Percentiles rank a stretch among this genome's conserved stretches.
phyloP scores from a whole-genome alignment of 73 alveolate genomes.

The Paramecium caudatum region DNA sequence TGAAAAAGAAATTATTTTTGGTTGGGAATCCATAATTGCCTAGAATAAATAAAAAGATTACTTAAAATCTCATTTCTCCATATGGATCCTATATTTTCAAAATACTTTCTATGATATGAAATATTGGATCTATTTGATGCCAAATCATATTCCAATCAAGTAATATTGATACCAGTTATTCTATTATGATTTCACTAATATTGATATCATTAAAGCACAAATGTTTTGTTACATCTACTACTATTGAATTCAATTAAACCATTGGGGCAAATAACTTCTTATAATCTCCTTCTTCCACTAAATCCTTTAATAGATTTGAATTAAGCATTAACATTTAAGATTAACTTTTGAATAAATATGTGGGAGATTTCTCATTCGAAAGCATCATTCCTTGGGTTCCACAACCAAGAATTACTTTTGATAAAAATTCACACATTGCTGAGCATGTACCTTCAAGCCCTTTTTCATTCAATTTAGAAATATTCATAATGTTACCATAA shows the following conservation, averaged over 20 bases:
- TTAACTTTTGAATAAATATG: not conserved
- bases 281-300: not conserved
- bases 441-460: conserved; percentile 43
- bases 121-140: conserved; percentile 57
- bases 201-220: conserved; percentile 15
- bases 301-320: not conserved
- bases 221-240: conserved; percentile 45
- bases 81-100: conserved; percentile 20
- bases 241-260: conserved; percentile 34
- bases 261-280: not conserved
- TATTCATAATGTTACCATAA: conserved; percentile 47
- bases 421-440: conserved; percentile 35
- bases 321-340: not conserved
- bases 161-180: not conserved
- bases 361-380: not conserved
- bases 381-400: conserved; percentile 44
- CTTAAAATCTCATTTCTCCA: conserved; percentile 24
- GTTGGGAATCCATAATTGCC: not conserved
- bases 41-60: not conserved
- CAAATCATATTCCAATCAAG: conserved; percentile 22
- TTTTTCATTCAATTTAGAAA: conserved; percentile 44
- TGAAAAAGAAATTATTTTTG: not conserved
- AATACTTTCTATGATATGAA: conserved; percentile 6
- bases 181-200: conserved; percentile 9
- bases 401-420: conserved; percentile 8